These are phyloP conservation scores for Oenanthe javanica DNA, from an alignment of 140 eudicot species.

Conservation along the genomic window DNA sequence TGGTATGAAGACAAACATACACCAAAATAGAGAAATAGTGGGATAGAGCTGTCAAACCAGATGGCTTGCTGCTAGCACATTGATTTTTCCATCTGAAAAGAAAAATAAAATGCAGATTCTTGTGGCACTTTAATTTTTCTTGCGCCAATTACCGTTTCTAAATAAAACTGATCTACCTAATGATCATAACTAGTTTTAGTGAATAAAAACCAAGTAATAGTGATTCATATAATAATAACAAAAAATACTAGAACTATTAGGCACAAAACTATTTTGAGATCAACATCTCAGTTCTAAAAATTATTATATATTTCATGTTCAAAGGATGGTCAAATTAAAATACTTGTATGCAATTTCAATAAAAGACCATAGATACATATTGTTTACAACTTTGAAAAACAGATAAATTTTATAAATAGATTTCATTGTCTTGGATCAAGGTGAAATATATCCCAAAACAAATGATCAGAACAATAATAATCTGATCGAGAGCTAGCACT, in stretches of 20 bases:
- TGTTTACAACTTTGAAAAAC: not conserved
- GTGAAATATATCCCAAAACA: not conserved
- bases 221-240: not conserved
- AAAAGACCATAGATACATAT: not conserved
- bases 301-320: not conserved
- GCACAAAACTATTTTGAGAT: not conserved
- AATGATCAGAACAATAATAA: not conserved
- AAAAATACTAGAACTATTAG: not conserved
- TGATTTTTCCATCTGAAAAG: not conserved
- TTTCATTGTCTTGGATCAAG: not conserved
- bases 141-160: not conserved
- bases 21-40: not conserved
- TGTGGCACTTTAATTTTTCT: not conserved
- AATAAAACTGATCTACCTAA: not conserved
- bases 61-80: not conserved
- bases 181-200: not conserved
- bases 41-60: not conserved
- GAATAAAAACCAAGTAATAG: not conserved
- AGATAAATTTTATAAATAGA: not conserved
- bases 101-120: not conserved
- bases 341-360: not conserved
- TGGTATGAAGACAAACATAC: not conserved
- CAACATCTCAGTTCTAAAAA: not conserved
- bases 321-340: not conserved
- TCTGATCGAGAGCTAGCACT: not conserved